These are phyloP conservation scores for Kockovaella imperatae DNA, from an alignment of 768 basidiomycete species.

Conservation along the genomic window DNA sequence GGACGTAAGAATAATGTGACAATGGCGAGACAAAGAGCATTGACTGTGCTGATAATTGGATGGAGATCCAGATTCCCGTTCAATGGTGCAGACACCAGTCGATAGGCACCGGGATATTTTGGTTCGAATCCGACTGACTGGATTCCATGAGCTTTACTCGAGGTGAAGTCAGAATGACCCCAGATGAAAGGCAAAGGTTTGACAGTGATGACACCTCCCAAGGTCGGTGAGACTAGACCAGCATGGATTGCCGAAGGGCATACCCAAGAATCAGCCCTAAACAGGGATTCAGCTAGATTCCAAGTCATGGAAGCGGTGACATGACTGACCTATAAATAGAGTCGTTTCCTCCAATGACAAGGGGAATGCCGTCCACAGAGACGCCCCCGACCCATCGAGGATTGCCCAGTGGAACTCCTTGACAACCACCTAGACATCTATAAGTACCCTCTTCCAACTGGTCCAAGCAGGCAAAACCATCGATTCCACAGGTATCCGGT, in stretches of 20 bases:
- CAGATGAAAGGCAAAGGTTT: slow-evolving; percentile 13
- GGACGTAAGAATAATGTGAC: slow-evolving; percentile 21
- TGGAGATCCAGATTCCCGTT: slow-evolving; percentile 25
- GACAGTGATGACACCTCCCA: slow-evolving; percentile 27
- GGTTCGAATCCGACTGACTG: slow-evolving; percentile 18
- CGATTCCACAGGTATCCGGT: slow-evolving; percentile 30
- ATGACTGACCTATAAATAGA: slow-evolving; percentile 25
- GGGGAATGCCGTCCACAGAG: slow-evolving; percentile 14
- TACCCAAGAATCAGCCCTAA: slow-evolving; percentile 37
- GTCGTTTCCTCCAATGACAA: slow-evolving; percentile 23
- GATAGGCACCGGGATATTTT: slow-evolving; percentile 22
- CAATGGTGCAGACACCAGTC: slow-evolving; percentile 7
- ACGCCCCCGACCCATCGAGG: slow-evolving; percentile 25
- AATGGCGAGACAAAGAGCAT: slow-evolving; percentile 24
- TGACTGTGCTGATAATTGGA: slow-evolving; percentile 21
- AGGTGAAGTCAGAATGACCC: slow-evolving; percentile 7
- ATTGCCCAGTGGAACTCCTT: slow-evolving; percentile 27
- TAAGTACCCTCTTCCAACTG: slow-evolving; percentile 11
- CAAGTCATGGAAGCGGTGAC: not conserved
- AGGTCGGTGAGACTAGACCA: slow-evolving; percentile 9
- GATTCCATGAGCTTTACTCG: slow-evolving; percentile 10
- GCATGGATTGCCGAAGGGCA: slow-evolving; percentile 35
- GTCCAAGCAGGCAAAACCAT: slow-evolving; percentile 18
- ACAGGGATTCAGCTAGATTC: not conserved
- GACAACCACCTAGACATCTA: slow-evolving; percentile 34